Evolutionary conservation across 306 rosid species (phyloP).

Genomic region (Ormosia semicastrata): DNA sequence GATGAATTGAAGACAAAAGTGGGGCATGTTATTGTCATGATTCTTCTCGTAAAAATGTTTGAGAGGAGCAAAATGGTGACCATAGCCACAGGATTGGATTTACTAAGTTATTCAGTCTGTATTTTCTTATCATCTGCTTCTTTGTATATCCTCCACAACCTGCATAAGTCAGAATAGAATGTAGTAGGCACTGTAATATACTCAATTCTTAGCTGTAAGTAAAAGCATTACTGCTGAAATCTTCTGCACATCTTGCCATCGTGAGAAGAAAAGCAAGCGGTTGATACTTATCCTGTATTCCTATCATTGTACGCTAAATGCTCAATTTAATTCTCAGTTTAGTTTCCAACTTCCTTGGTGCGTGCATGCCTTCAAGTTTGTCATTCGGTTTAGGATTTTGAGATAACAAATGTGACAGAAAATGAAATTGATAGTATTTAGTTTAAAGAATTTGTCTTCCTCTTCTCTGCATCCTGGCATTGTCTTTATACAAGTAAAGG

Average conservation of each 20-base stretch:
- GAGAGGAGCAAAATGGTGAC: slow-evolving; percentile 97
- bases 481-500: too few relatives aligned
- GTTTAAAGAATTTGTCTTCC: too few relatives aligned
- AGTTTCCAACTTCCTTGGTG: neutral
- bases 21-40: slow-evolving; percentile 96
- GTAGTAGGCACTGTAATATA: slow-evolving; percentile 7
- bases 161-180: slow-evolving; percentile 62
- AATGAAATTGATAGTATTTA: too few relatives aligned
- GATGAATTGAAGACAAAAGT: slow-evolving; percentile 95
- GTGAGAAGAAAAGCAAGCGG: neutral
- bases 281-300: neutral
- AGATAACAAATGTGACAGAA: too few relatives aligned
- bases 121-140: slow-evolving; percentile 95
- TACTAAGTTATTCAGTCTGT: slow-evolving; percentile 80
- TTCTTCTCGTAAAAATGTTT: slow-evolving; percentile 94
- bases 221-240: neutral
- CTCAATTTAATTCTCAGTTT: neutral
- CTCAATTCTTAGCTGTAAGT: neutral
- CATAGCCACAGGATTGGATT: slow-evolving; percentile 78
- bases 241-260: neutral
- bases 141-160: slow-evolving; percentile 87
- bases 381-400: too few relatives aligned
- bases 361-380: too few relatives aligned
- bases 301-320: neutral
- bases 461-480: too few relatives aligned